Percentiles rank a stretch among this genome's conserved stretches.
Conservation (phyloP, 208 protist species). For the Trypanosoma vivax region DNA sequence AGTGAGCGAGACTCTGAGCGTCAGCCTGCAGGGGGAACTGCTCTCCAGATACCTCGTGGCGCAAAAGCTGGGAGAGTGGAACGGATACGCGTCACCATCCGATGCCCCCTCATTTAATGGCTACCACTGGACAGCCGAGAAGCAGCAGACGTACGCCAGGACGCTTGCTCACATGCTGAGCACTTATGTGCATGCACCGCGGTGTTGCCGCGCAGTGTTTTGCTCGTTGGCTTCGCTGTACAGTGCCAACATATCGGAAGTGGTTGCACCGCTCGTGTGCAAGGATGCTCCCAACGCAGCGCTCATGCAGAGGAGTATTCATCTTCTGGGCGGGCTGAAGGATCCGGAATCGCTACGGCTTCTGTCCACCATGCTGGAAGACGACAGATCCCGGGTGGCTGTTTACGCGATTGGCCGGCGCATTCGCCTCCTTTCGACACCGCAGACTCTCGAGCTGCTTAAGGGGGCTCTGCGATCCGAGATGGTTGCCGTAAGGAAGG, state of each 20-base stretch:
- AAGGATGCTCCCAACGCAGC: neutral
- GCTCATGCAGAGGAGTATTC: neutral
- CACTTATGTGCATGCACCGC: neutral
- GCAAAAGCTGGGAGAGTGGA: neutral
- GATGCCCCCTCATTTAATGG: conserved; percentile 5
- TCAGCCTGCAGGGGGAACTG: conserved; percentile 2
- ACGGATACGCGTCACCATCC: conserved; percentile 1
- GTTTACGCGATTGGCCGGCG: conserved; percentile 9
- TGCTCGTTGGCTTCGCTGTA: neutral
- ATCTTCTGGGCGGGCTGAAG: conserved; percentile 1
- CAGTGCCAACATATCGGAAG: conserved; percentile 11
- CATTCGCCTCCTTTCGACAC: neutral
- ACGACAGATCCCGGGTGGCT: conserved; percentile 2
- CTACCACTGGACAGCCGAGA: conserved; percentile 4
- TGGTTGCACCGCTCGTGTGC: neutral
- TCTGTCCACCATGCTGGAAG: neutral
- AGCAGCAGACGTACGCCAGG: conserved; percentile 15
- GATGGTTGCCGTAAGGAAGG: conserved; percentile 12
- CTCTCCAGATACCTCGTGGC: conserved; percentile 9
- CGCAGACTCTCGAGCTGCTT: conserved; percentile 7
- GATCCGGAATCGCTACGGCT: conserved; percentile 8
- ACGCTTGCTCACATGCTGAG: conserved; percentile 1
- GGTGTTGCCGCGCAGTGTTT: neutral
- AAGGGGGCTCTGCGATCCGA: conserved; percentile 1
- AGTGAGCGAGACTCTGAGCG: neutral